A percentile compares a stretch with the other conserved stretches of the same genome.
These are phyloP conservation scores for Paecilomyces niveus DNA, from an alignment of 2,329 filamentous ascomycete species.

Conservation along the genomic window DNA sequence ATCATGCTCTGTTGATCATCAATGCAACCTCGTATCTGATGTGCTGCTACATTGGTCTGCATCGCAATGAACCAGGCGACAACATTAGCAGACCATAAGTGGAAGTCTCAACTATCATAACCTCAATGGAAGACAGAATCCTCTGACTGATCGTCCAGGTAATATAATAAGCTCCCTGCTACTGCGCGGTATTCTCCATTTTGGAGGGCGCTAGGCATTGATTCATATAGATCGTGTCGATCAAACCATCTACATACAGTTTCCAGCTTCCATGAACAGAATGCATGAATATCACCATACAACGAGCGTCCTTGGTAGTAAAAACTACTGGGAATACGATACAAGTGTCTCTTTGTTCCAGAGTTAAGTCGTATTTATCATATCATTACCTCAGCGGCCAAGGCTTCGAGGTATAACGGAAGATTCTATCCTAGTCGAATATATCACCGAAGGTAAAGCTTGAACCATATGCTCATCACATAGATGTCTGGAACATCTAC, in stretches of 20 bases:
- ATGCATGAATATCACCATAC: no score
- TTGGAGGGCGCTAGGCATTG: background rate
- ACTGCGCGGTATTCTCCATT: no score
- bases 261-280: no score
- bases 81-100: no score
- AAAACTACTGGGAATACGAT: background rate
- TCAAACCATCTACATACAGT: background rate
- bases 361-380: background rate
- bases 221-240: background rate
- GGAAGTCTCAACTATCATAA: no score
- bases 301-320: no score
- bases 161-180: no score
- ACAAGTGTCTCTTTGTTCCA: background rate
- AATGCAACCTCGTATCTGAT: background rate
- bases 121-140: no score
- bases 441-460: background rate
- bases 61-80: background rate
- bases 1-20: no score
- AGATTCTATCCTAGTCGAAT: background rate
- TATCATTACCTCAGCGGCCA: background rate
- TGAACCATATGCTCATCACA: background rate
- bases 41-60: background rate
- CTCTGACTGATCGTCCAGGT: no score
- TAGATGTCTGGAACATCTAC: conserved; percentile 9
- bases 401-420: background rate